Conservation (phyloP, 1,284 basidiomycete species). For the Cutaneotrichosporon arboriforme region DNA sequence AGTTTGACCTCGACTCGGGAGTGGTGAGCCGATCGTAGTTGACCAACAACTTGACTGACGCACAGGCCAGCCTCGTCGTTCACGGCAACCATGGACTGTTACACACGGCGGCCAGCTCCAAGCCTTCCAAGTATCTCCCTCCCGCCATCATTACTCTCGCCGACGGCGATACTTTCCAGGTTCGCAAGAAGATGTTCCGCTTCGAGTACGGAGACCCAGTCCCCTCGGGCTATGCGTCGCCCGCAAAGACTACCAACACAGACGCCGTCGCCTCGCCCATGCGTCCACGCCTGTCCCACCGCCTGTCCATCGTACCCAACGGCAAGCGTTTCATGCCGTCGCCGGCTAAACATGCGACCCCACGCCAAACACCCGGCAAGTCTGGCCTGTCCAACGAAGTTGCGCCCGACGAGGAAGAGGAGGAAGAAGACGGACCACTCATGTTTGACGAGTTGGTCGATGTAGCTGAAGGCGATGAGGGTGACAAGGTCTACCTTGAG, state of each 20-base stretch:
- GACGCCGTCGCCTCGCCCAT: neutral
- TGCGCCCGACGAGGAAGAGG: slow-evolving; percentile 5
- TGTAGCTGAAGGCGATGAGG: slow-evolving; percentile 35
- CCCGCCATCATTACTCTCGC: slow-evolving; percentile 23
- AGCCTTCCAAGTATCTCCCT: slow-evolving; percentile 16
- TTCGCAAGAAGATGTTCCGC: slow-evolving; percentile 43
- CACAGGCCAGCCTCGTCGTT: slow-evolving; percentile 36
- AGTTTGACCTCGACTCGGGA: slow-evolving; percentile 36
- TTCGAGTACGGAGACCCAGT: slow-evolving; percentile 36
- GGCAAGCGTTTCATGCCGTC: slow-evolving; percentile 40
- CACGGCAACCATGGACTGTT: slow-evolving; percentile 36
- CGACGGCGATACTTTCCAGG: slow-evolving; percentile 36
- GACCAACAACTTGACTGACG: neutral
- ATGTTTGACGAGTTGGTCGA: slow-evolving; percentile 20
- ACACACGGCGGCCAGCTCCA: slow-evolving; percentile 16
- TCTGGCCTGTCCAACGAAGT: slow-evolving; percentile 11
- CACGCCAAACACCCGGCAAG: neutral
- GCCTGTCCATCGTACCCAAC: slow-evolving; percentile 38
- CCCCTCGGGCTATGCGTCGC: neutral
- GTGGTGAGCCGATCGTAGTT: slow-evolving; percentile 21
- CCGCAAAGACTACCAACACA: neutral
- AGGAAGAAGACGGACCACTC: neutral
- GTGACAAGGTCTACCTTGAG: slow-evolving; percentile 41
- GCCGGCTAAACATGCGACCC: slow-evolving; percentile 19
- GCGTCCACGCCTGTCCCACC: slow-evolving; percentile 26